These are phyloP conservation scores for Globisporangium emineosum DNA, from an alignment of 352 stramenopile species.

Conservation along the genomic window DNA sequence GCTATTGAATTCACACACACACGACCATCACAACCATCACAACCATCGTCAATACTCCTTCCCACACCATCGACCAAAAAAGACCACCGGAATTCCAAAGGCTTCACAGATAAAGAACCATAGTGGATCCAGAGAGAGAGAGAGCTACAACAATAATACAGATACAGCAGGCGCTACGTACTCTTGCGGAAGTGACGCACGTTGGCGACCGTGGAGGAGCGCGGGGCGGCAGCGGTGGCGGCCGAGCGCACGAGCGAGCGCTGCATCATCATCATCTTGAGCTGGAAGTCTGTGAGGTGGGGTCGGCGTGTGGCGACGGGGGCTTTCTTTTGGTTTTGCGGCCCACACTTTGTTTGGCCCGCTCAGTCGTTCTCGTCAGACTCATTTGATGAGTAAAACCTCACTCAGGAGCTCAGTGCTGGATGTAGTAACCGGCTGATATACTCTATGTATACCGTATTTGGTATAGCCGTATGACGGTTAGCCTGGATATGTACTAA, in stretches of 20 bases:
- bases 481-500: no score
- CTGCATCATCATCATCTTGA: constrained; percentile 41
- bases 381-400: constrained; percentile 3
- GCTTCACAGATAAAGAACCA: not conserved
- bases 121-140: not conserved
- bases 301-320: constrained; percentile 1
- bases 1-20: constrained; percentile 23
- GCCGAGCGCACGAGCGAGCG: constrained; percentile 44
- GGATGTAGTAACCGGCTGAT: no score
- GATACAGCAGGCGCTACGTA: constrained; percentile 22
- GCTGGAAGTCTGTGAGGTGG: not conserved
- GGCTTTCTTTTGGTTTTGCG: constrained; percentile 10
- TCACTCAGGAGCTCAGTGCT: not conserved
- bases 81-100: constrained; percentile 24
- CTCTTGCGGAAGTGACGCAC: constrained; percentile 79
- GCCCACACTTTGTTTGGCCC: not conserved
- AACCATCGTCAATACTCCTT: not conserved
- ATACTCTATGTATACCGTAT: no score
- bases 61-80: not conserved
- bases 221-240: constrained; percentile 29
- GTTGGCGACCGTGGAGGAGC: constrained; percentile 25
- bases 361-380: constrained; percentile 1
- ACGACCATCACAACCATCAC: not conserved
- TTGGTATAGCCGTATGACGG: not conserved
- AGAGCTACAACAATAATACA: no score